Conservation (phyloP, 176 grass and related monocot species). For the Aegilops umbellulata region DNA sequence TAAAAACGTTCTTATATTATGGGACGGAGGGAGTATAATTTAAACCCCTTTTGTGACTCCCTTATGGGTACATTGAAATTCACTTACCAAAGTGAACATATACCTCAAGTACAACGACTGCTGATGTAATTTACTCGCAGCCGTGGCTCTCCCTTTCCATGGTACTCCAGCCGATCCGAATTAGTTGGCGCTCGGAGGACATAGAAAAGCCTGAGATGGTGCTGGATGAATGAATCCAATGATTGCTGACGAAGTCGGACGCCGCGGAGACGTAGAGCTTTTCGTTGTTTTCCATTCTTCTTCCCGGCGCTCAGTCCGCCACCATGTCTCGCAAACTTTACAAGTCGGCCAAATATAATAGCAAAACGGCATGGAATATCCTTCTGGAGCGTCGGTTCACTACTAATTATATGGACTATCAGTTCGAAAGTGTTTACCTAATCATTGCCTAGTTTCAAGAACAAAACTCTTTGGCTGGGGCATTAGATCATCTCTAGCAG, state of each 20-base stretch:
- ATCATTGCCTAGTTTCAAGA: slow-evolving; percentile 22
- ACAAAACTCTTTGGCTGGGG: background rate
- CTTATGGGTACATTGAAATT: too few species aligned
- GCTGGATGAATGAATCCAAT: background rate
- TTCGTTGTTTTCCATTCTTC: background rate
- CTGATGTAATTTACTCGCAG: too few species aligned
- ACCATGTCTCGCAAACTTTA: slow-evolving; percentile 15
- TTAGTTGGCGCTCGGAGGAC: too few species aligned
- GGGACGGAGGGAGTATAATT: too few species aligned
- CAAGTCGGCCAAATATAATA: background rate
- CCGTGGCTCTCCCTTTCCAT: too few species aligned
- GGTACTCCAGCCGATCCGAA: too few species aligned
- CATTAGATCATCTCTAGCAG: background rate
- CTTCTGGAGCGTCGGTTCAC: background rate
- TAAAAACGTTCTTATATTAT: too few species aligned
- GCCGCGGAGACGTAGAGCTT: background rate
- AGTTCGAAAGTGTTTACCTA: slow-evolving; percentile 4
- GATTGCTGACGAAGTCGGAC: background rate
- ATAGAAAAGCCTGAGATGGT: background rate
- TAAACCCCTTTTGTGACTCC: too few species aligned
- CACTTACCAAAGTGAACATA: too few species aligned
- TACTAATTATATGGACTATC: background rate
- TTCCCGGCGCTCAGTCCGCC: background rate
- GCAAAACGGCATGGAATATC: background rate
- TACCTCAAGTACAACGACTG: too few species aligned